These are phyloP conservation scores for Eucalyptus marginata DNA, from an alignment of 345 rosid genomes.

Conservation along the genomic window DNA sequence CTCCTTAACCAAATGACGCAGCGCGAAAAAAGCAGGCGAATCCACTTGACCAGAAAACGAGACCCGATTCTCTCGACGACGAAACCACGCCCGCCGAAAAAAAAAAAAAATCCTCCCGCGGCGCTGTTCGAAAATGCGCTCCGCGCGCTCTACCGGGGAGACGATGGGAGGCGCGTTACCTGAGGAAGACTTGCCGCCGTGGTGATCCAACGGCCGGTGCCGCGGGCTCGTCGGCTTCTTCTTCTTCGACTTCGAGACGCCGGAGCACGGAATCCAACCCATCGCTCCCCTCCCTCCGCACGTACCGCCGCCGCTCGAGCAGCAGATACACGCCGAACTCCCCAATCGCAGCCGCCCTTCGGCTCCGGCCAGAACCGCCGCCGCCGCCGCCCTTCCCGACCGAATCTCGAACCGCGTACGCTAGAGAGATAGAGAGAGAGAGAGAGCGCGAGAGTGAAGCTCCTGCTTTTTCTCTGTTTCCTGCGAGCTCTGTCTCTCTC, in stretches of 20 bases:
- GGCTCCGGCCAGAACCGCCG: neutral
- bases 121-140: neutral
- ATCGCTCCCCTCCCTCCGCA: constrained; percentile 1
- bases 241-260: constrained; percentile 33
- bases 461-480: neutral
- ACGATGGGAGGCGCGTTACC: neutral
- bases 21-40: neutral
- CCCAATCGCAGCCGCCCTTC: neutral
- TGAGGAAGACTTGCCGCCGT: constrained; percentile 17
- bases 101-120: neutral
- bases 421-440: neutral
- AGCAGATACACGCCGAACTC: neutral
- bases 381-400: neutral
- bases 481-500: neutral
- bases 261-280: constrained; percentile 76
- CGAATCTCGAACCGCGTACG: neutral
- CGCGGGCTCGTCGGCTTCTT: constrained; percentile 9
- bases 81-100: neutral
- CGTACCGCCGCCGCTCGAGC: neutral
- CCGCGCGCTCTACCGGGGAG: neutral
- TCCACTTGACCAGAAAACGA: neutral
- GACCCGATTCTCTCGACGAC: neutral
- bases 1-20: neutral
- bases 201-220: constrained; percentile 6
- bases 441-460: neutral